Evolutionary conservation across 176 grass and related monocot species (phyloP), one percentile per base, ranked within the genome.

Genomic region (Thalia dealbata): DNA sequence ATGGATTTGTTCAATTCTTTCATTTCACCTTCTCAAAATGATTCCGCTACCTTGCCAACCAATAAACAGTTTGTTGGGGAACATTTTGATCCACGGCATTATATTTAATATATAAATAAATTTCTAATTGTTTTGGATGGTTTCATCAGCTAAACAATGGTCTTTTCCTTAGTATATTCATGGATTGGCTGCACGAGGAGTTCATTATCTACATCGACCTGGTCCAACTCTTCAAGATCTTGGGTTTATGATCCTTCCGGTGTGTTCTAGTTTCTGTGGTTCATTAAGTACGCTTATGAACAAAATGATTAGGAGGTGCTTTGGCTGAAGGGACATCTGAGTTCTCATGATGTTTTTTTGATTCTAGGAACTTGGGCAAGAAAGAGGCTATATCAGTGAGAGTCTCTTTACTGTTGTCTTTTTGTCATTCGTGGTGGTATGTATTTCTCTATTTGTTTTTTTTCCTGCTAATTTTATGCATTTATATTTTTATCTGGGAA

Each of bases 131-230:
- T 48, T 8, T 13, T 48, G 1, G 1, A 58, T 58, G 54, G 54
- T n/a, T 58, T 10, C 11, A 28, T 21, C 9, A 46, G 41, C 32
- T 12, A 41, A 14, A 3, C 48, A 85, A 75, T 85, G 74, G 82
- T 73, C 65, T 51, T 73, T 86, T 58, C 8, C 88, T 82, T 82
- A 99, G 87, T 95, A 99, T 69, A 72, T 85, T 79, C 95, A 99
- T 85, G 95, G 85, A 59, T 69, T 99, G 75, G 85, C 90, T 85
- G 88, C 95, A 82, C 87, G 88, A 77, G 95, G 95, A 73, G 88
- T 99, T 73, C 95, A 99, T 80, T 99, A 99, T 89, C 88, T 99
- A 60, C 95, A 99, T 85, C 83, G 64, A 3, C 95, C 95, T 25
- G 83, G 90, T 66, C 95, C 95, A 72, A 79, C 81, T 67, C 90